These are phyloP conservation scores for Yamadazyma sp. DNA, from an alignment of 805 yeast genomes.

Conservation along the genomic window DNA sequence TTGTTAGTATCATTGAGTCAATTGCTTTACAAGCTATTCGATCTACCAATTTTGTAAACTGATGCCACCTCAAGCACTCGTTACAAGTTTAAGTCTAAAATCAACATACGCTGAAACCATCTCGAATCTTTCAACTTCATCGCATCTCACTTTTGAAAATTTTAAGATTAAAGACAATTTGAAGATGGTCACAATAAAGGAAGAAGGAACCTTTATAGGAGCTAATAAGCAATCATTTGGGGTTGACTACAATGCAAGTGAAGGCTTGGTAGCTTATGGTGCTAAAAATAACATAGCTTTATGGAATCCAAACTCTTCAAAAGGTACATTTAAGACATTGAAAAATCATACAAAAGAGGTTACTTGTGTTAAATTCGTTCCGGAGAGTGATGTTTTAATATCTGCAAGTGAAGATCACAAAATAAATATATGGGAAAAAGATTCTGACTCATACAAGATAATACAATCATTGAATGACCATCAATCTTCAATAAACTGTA, in stretches of 20 bases:
- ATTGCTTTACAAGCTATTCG: neutral
- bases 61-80: neutral
- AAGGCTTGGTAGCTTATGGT: conserved; percentile 61
- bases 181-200: conserved; percentile 8
- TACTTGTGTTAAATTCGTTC: conserved; percentile 59
- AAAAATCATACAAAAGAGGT: conserved; percentile 62
- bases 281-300: conserved; percentile 65
- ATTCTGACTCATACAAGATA: conserved; percentile 20
- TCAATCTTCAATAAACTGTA: conserved; percentile 50
- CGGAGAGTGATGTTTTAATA: conserved; percentile 43
- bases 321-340: conserved; percentile 54
- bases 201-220: conserved; percentile 66
- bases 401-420: conserved; percentile 68
- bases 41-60: no score
- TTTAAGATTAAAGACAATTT: no score
- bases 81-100: no score
- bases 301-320: conserved; percentile 46
- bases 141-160: conserved; percentile 5
- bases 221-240: conserved; percentile 66
- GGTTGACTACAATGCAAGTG: conserved; percentile 45
- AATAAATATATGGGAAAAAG: conserved; percentile 57
- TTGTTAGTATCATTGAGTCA: conserved; percentile 18
- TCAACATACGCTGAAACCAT: conserved; percentile 40
- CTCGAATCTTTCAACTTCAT: neutral
- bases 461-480: conserved; percentile 38